These are phyloP conservation scores for Dothideomycetes sp. DNA, from an alignment of 2,329 filamentous ascomycete genomes.

Conservation along the genomic window DNA sequence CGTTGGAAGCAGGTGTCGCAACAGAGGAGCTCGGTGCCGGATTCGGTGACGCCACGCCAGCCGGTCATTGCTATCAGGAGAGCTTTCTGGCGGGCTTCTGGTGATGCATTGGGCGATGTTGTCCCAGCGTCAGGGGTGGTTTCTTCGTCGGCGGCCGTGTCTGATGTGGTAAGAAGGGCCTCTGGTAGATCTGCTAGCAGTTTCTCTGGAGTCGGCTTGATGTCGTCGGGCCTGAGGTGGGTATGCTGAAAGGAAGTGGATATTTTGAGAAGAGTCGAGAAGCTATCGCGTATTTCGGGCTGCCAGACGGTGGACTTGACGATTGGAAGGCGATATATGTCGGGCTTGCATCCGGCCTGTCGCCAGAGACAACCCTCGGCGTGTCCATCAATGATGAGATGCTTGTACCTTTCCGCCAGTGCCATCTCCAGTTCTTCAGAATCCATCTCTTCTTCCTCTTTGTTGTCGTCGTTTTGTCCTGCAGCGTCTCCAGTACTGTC, in stretches of 20 bases:
- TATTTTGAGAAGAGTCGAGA: constrained; percentile 16
- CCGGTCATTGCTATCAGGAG: constrained; percentile 31
- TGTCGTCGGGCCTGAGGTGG: constrained; percentile 8
- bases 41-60: constrained; percentile 42
- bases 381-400: constrained; percentile 64
- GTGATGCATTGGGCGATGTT: not conserved
- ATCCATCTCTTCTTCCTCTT: constrained; percentile 13
- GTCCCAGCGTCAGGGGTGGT: not conserved
- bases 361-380: constrained; percentile 77
- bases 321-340: constrained; percentile 50
- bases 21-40: constrained; percentile 60
- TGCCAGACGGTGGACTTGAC: constrained; percentile 25
- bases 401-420: constrained; percentile 64
- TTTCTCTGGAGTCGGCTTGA: constrained; percentile 14
- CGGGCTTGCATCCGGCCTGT: constrained; percentile 72
- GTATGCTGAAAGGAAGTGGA: constrained; percentile 13
- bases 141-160: constrained; percentile 2
- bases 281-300: constrained; percentile 18
- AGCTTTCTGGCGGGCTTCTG: constrained; percentile 12
- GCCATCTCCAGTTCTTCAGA: constrained; percentile 43
- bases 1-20: constrained; percentile 82
- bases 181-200: constrained; percentile 17
- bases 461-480: constrained; percentile 25
- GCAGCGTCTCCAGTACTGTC: constrained; percentile 12
- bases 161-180: constrained; percentile 12